Percentiles rank a stretch among this genome's conserved stretches.
Conservation (phyloP, 2,329 filamentous ascomycete species). For the Pseudogymnoascus sp. region DNA sequence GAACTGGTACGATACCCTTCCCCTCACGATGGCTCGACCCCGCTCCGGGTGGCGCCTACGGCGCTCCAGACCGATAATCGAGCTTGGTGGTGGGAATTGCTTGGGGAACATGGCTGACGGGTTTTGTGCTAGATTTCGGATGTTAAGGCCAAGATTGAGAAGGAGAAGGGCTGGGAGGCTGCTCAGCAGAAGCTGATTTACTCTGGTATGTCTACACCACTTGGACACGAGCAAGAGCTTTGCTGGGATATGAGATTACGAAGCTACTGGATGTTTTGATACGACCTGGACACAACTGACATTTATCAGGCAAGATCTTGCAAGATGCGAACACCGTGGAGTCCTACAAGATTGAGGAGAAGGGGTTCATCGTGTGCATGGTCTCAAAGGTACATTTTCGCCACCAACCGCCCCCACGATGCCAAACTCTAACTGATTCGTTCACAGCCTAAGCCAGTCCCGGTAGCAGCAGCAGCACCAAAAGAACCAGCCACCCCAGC, state of each 20-base stretch:
- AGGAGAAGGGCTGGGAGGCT: constrained; percentile 91
- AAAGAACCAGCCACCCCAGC: constrained; percentile 58
- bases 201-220: constrained; percentile 59
- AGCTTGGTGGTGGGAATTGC: not conserved
- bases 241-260: constrained; percentile 22
- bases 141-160: constrained; percentile 86
- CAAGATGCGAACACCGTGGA: constrained; percentile 96
- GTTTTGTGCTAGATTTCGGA: constrained; percentile 61
- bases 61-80: constrained; percentile 1
- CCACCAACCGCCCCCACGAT: not conserved
- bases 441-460: constrained; percentile 59
- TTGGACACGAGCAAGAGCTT: not conserved
- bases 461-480: constrained; percentile 46
- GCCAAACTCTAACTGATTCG: constrained; percentile 20
- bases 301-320: constrained; percentile 77
- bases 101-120: constrained; percentile 9
- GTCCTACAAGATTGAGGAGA: constrained; percentile 98
- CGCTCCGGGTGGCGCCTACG: constrained; percentile 15
- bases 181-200: constrained; percentile 95
- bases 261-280: not conserved
- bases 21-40: constrained; percentile 20
- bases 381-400: constrained; percentile 71
- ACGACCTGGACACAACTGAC: not conserved
- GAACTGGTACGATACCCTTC: constrained; percentile 63
- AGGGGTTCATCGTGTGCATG: constrained; percentile 99